These are phyloP conservation scores for Filosporella fistucella DNA, from an alignment of 495 filamentous ascomycete species.

Conservation along the genomic window DNA sequence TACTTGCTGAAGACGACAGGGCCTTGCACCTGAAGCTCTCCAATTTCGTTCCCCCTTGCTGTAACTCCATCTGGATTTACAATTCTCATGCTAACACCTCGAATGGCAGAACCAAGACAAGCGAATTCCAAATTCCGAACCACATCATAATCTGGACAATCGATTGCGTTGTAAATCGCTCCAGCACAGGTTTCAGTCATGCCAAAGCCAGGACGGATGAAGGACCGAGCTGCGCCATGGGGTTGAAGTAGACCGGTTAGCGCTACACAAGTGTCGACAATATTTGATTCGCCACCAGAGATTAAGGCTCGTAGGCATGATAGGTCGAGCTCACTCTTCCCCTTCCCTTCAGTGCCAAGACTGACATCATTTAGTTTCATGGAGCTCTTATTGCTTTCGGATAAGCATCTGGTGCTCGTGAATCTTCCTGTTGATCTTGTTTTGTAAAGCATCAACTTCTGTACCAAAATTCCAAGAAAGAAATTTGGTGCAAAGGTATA, in stretches of 20 bases:
- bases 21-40: constrained; percentile 74
- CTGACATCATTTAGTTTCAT: neutral
- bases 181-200: constrained; percentile 54
- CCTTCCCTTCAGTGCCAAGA: neutral
- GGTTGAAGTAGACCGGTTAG: constrained; percentile 27
- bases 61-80: neutral
- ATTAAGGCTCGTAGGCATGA: constrained; percentile 23
- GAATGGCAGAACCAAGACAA: constrained; percentile 37
- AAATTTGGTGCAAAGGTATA: constrained; percentile 53
- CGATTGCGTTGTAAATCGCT: constrained; percentile 34
- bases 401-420: neutral
- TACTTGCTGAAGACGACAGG: constrained; percentile 74
- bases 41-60: constrained; percentile 30
- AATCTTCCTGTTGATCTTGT: neutral
- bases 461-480: constrained; percentile 34
- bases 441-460: neutral
- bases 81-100: constrained; percentile 33
- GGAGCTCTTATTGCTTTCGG: neutral
- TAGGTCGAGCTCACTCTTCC: constrained; percentile 21
- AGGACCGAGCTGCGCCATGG: constrained; percentile 34
- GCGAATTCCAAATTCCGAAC: constrained; percentile 75
- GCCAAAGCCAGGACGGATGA: constrained; percentile 69
- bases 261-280: constrained; percentile 23
- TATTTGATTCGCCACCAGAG: constrained; percentile 39
- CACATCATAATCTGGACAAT: constrained; percentile 70